Evolutionary conservation across 768 basidiomycete genomes (phyloP).

Genomic region (Pleurotus giganteus): DNA sequence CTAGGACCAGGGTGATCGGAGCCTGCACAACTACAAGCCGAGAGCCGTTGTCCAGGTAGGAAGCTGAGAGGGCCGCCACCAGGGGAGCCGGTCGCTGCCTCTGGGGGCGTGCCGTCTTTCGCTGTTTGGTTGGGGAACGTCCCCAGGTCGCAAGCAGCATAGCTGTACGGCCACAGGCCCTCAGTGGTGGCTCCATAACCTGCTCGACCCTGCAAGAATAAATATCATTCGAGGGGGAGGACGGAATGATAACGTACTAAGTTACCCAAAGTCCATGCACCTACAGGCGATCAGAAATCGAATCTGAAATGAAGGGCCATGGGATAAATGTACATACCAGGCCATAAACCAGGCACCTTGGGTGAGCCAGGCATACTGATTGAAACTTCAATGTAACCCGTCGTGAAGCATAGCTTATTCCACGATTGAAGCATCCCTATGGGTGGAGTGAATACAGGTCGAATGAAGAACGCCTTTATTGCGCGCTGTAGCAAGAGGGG

Average conservation of each 20-base stretch:
- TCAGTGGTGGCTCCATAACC: slow-evolving; percentile 91
- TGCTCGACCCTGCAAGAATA: slow-evolving; percentile 59
- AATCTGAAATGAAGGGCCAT: slow-evolving; percentile 13
- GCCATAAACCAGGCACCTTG: slow-evolving; percentile 76
- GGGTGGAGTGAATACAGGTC: slow-evolving; percentile 14
- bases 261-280: slow-evolving; percentile 80
- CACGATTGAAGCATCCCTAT: slow-evolving; percentile 76
- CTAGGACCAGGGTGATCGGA: slow-evolving; percentile 88
- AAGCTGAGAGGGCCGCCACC: slow-evolving; percentile 62
- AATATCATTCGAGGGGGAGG: too few species aligned
- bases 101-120: slow-evolving; percentile 54
- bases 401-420: slow-evolving; percentile 96
- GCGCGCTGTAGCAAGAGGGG: too few species aligned
- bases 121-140: slow-evolving; percentile 81
- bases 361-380: slow-evolving; percentile 70
- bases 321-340: slow-evolving; percentile 43
- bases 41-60: slow-evolving; percentile 83
- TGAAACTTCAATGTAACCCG: slow-evolving; percentile 85
- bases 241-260: slow-evolving; percentile 33
- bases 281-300: slow-evolving; percentile 22
- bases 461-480: slow-evolving; percentile 22
- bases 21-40: slow-evolving; percentile 84
- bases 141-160: slow-evolving; percentile 82
- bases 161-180: slow-evolving; percentile 85
- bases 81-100: slow-evolving; percentile 50